Evolutionary conservation across 768 basidiomycete species (phyloP), one percentile per base, ranked within the genome.

Genomic region (Termitomyces titanicus): DNA sequence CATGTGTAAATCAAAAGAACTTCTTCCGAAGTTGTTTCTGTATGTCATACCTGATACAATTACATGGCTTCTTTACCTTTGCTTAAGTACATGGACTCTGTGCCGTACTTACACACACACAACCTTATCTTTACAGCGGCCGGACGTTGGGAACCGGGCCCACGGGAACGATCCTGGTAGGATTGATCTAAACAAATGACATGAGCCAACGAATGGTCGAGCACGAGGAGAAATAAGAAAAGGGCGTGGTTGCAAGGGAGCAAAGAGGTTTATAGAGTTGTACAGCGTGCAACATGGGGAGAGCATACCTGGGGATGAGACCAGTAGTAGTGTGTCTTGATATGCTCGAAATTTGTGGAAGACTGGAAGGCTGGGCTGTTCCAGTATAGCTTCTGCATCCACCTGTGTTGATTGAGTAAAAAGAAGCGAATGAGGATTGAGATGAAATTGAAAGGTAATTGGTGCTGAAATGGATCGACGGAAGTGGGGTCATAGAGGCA

Each of bases 331-430:
- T 83, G 80, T 1, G 79, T 81, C 72, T 89, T 89, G 75, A 91
- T 90, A 70, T 97, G 95, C 15, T 90, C 82, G 66, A 98, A 98
- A 66, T 94, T 77, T 37, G 94, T 95, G 17, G 87, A 85, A 6
- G 84, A 80, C 68, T 86, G 85, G 84, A 99, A 98, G 5, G 93
- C 92, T 0, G 85, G 72, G 62, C 87, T 76, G 58, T 87, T 89
- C 94, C 94, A 98, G 77, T 99, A 98, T 18, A 98, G 72, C 66
- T 88, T 86, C 70, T 85, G 85, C 72, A 91, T 64, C 89, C 92
- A 95, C 31, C 85, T 88, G 55, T 12, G n/a, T 37, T 7, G 6
- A 3, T 13, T 47, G 47, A 35, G 33, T 24, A 11, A 35, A 47
- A 12, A 47, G 31, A 22, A 5, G 5, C 3, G 25, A 10, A 29